Evolutionary conservation across 2,329 filamentous ascomycete species (phyloP).

Genomic region (Sarocladium strictum): DNA sequence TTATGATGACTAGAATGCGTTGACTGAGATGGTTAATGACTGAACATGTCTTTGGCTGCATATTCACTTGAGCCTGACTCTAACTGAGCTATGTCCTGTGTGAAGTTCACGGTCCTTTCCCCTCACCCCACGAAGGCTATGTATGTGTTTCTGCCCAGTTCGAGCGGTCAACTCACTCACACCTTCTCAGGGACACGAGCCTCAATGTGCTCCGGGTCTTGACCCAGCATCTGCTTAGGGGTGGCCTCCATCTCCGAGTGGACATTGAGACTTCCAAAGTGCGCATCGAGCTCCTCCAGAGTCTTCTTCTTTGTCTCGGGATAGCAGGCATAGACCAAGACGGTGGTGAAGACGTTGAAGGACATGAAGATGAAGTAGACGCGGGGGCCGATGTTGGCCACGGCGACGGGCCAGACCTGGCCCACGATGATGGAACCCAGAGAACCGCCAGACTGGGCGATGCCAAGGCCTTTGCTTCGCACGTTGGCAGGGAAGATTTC

Average conservation of each 20-base stretch:
- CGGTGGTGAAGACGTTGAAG: constrained; percentile 15
- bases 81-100: too few relatives aligned
- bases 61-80: too few relatives aligned
- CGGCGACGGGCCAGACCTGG: constrained; percentile 17
- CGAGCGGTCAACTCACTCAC: neutral
- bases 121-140: too few relatives aligned
- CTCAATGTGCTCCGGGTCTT: constrained; percentile 13
- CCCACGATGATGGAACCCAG: constrained; percentile 16
- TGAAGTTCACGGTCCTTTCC: too few relatives aligned
- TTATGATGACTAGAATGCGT: too few relatives aligned
- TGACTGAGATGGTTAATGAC: too few relatives aligned
- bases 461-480: constrained; percentile 16
- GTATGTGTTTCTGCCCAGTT: neutral
- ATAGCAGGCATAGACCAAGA: constrained; percentile 18
- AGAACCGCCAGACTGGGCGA: constrained; percentile 15
- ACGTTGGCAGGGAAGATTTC: constrained; percentile 17
- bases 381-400: constrained; percentile 15
- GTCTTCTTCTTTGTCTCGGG: constrained; percentile 65
- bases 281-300: constrained; percentile 50
- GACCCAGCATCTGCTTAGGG: constrained; percentile 20
- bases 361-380: constrained; percentile 19
- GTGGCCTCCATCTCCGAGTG: constrained; percentile 18
- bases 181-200: constrained; percentile 4
- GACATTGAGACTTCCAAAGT: constrained; percentile 20
- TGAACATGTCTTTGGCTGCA: too few relatives aligned